phyloP scores from a whole-genome alignment of 495 filamentous ascomycete species.

The Aspergillus haitiensis region DNA sequence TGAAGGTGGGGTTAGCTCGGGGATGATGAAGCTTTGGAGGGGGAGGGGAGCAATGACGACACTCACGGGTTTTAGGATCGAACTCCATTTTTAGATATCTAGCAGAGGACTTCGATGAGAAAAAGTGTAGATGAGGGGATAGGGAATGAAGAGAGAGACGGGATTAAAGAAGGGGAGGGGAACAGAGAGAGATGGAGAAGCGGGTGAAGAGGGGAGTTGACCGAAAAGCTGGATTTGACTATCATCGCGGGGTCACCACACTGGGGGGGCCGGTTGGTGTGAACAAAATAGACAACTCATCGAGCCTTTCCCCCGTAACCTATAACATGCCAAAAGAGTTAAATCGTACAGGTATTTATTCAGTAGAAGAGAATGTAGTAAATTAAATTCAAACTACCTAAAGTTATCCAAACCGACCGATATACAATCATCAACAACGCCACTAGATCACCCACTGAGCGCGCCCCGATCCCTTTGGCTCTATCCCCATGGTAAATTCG shows the following conservation, averaged over 20 bases:
- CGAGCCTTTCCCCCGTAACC: not conserved
- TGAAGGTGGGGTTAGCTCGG: slow-evolving; percentile 23
- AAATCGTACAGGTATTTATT: not conserved
- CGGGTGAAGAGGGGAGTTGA: slow-evolving; percentile 11
- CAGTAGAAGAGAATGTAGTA: not conserved
- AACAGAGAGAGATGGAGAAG: slow-evolving; percentile 13
- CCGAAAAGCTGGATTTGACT: slow-evolving; percentile 13
- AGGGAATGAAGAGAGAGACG: not conserved
- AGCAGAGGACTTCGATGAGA: slow-evolving; percentile 8
- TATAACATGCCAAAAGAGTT: not conserved
- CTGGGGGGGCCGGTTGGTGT: no score
- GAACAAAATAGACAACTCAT: slow-evolving; percentile 1
- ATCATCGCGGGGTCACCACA: slow-evolving; percentile 12
- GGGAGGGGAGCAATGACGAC: not conserved
- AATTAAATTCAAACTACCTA: not conserved
- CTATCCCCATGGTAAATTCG: slow-evolving; percentile 1
- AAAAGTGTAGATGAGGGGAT: slow-evolving; percentile 2
- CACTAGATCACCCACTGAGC: no score
- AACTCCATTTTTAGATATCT: slow-evolving; percentile 52
- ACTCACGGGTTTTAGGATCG: slow-evolving; percentile 63
- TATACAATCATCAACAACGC: no score
- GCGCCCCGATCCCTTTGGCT: no score
- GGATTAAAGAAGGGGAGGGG: slow-evolving; percentile 16
- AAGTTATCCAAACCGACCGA: no score
- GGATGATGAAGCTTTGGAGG: not conserved